Conservation (phyloP, 345 rosid species). For the Salix udensis region DNA sequence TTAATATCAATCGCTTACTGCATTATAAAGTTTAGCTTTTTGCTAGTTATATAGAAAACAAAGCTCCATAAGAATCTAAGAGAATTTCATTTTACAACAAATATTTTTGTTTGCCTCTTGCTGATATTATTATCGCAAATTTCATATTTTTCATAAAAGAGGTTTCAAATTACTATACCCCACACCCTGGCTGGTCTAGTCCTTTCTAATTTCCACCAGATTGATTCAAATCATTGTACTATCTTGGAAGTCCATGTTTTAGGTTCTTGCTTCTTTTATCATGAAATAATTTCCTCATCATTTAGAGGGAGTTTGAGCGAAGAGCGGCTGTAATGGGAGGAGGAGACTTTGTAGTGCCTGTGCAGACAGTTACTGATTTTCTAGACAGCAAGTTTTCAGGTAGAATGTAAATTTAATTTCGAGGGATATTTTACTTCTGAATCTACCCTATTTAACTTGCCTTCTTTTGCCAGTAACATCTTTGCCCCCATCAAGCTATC, state of each 20-base stretch:
- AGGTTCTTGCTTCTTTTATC: neutral
- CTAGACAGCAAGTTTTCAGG: slow-evolving; percentile 72
- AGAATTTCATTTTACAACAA: neutral
- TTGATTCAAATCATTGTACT: neutral
- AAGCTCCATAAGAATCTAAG: neutral
- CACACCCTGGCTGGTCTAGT: neutral
- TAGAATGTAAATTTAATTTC: slow-evolving; percentile 15
- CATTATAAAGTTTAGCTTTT: neutral
- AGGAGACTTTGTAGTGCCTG: slow-evolving; percentile 76
- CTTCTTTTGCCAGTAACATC: slow-evolving; percentile 50
- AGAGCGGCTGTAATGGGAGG: slow-evolving; percentile 92
- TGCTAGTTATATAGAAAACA: neutral
- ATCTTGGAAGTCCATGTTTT: slow-evolving; percentile 5
- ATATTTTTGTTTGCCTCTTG: neutral
- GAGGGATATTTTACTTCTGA: neutral
- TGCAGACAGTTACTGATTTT: slow-evolving; percentile 81
- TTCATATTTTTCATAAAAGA: neutral
- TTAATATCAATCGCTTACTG: neutral
- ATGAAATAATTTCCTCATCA: slow-evolving; percentile 12
- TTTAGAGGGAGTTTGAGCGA: slow-evolving; percentile 82
- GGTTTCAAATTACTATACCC: neutral
- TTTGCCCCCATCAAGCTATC: slow-evolving; percentile 85
- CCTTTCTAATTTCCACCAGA: neutral
- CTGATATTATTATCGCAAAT: neutral
- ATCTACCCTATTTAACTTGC: slow-evolving; percentile 12